Evolutionary conservation across 768 basidiomycete genomes (phyloP), one percentile per base, ranked within the genome.

Genomic region (Krasilnikovozyma curviuscula): DNA sequence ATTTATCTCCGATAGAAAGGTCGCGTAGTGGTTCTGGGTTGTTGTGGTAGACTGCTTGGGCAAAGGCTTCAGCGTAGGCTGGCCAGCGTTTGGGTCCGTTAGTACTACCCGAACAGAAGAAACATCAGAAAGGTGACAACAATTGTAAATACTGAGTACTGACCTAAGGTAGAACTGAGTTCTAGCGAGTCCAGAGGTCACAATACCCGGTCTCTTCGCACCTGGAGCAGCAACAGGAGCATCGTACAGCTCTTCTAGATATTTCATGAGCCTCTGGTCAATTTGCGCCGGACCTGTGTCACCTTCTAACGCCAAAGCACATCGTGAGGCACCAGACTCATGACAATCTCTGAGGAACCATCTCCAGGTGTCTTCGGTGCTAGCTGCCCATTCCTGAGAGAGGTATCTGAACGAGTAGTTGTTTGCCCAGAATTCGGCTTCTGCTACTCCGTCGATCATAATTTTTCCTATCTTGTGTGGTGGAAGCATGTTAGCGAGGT

Each of bases 361-460:
- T 13, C 13, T 19, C 24, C 33, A 48, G 18, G 47, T 48, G 1
- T 23, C 31, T 12, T n/a, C n/a, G n/a, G n/a, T n/a, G n/a, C n/a
- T n/a, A n/a, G n/a, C n/a, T n/a, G n/a, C n/a, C n/a, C n/a, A n/a
- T n/a, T n/a, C n/a, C n/a, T n/a, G n/a, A n/a, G n/a, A n/a, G n/a
- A n/a, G n/a, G n/a, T n/a, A n/a, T n/a, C n/a, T n/a, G n/a, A n/a
- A n/a, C n/a, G n/a, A n/a, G n/a, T n/a, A n/a, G n/a, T n/a, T n/a
- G n/a, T n/a, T n/a, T n/a, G n/a, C n/a, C n/a, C n/a, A n/a, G n/a
- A n/a, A n/a, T n/a, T n/a, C n/a, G n/a, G n/a, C n/a, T n/a, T n/a
- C n/a, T 7, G 52, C 54, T 2, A 55, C 54, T 31, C 54, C 54
- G 21, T 53, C 48, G 18, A 53, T 44, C 21, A 55, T 23, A 2